These are phyloP conservation scores for Cryptococcus amylolentus DNA, from an alignment of 1,284 basidiomycete species.

Conservation along the genomic window DNA sequence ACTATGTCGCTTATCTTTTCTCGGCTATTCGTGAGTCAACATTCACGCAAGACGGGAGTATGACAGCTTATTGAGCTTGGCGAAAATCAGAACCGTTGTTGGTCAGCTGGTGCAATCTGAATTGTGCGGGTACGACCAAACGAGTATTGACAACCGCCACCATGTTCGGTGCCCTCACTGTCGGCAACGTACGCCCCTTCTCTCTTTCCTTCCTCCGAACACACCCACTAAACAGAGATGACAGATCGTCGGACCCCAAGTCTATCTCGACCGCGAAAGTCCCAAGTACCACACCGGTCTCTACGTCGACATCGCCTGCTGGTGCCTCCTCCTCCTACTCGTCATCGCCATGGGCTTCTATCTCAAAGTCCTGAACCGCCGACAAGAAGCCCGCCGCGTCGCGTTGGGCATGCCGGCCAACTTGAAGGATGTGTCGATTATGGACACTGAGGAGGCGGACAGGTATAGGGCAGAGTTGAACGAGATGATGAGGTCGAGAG, in stretches of 20 bases:
- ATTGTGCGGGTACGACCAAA: conserved; percentile 45
- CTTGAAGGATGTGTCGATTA: conserved; percentile 38
- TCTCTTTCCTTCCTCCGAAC: neutral
- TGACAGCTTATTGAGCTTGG: neutral
- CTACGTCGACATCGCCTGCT: conserved; percentile 39
- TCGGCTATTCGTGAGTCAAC: conserved; percentile 21
- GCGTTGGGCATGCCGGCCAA: conserved; percentile 39
- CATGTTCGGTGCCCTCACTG: conserved; percentile 33
- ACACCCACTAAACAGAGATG: neutral
- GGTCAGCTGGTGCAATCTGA: conserved; percentile 41
- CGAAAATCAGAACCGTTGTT: conserved; percentile 25
- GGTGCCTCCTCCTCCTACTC: conserved; percentile 27
- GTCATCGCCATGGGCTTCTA: conserved; percentile 41
- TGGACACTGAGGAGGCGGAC: conserved; percentile 14
- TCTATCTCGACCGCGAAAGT: conserved; percentile 34
- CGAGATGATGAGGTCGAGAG: conserved; percentile 18
- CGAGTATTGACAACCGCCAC: conserved; percentile 39
- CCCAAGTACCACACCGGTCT: conserved; percentile 40
- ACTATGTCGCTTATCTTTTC: conserved; percentile 41
- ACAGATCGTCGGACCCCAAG: conserved; percentile 38
- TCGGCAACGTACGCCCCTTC: conserved; percentile 19
- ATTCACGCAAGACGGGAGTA: too few relatives aligned
- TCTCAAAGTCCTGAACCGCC: conserved; percentile 36
- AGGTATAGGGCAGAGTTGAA: conserved; percentile 27
- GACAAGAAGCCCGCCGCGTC: conserved; percentile 35